Evolutionary conservation across 306 rosid genomes (phyloP), one percentile per base, ranked within the genome.

Genomic region (Begonia fuchsioides): DNA sequence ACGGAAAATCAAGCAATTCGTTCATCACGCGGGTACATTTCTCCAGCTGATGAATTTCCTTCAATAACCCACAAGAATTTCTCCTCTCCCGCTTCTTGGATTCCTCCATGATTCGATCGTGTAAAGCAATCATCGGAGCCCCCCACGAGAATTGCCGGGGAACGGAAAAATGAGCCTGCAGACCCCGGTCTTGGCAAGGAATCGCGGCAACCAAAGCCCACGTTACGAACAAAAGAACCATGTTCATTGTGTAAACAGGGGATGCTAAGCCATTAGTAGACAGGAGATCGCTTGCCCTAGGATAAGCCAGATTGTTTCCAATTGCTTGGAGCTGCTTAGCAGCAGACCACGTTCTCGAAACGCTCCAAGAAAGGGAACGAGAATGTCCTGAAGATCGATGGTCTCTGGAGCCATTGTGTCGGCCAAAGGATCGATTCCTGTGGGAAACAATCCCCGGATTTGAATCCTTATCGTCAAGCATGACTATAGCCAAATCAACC

Each of bases 141-240:
- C 93, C 86, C 97, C 97, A 88, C 2, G 61, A 2, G 12, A 76
- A 68, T 12, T 74, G 70, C 57, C 90, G 51, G 0, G 90, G 76
- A 17, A 74, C 39, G 0, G 71, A 52, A 55, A 81, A 78, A 55
- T 84, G 88, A 32, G 81, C 75, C 51, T 77, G 75, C 12, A 88
- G 65, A 4, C 97, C 94, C 0, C 97, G 72, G 55, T 88, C 95
- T 74, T 88, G 97, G 74, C 97, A 88, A 0, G 97, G 97, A 64
- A 88, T 84, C 13, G 97, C 93, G 11, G 97, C 97, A 60, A 88
- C 97, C 43, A 88, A 66, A 17, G 78, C 82, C 97, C 95, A 88
- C 93, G 74, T 81, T 49, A 76, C 72, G 48, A 88, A 81, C 57
- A 84, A 56, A 32, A 88, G 49, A 10, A 88, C 52, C 12, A 68